Conservation (phyloP, 805 yeast species). For the Cyberlindnera mycetangii region DNA sequence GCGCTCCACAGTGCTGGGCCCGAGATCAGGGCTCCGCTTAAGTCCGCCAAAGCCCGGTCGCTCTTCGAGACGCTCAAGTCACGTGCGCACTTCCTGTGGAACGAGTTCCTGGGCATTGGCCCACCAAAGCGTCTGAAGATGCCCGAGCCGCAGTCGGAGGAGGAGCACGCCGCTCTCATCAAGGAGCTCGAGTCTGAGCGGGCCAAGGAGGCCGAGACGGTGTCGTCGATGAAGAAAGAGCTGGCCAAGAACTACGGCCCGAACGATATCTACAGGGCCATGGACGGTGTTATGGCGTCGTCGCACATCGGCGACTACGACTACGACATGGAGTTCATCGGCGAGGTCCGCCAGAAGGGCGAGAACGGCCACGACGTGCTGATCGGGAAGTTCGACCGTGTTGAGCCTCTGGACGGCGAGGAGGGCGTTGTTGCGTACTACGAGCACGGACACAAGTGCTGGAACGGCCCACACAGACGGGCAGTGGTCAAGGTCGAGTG, state of each 20-base stretch:
- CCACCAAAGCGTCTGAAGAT: conserved; percentile 12
- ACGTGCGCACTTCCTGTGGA: conserved; percentile 11
- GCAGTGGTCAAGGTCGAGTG: conserved; percentile 65
- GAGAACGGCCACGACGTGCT: conserved; percentile 41
- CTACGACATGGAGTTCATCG: conserved; percentile 60
- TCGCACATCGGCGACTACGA: conserved; percentile 64
- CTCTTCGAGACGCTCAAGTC: conserved; percentile 13
- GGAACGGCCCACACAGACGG: conserved; percentile 90
- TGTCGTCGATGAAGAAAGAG: conserved; percentile 8
- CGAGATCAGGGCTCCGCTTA: neutral
- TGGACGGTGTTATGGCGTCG: conserved; percentile 45
- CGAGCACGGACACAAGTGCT: conserved; percentile 72
- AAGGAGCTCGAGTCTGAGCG: conserved; percentile 10
- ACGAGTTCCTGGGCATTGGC: conserved; percentile 24
- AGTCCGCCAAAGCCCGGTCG: conserved; percentile 2
- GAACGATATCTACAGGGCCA: conserved; percentile 59
- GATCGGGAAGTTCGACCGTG: conserved; percentile 44
- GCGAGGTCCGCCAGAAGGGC: conserved; percentile 54
- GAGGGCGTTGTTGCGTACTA: conserved; percentile 40
- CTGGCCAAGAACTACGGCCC: conserved; percentile 48
- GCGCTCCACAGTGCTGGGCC: neutral
- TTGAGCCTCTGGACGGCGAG: conserved; percentile 29
- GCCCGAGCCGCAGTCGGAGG: conserved; percentile 18
- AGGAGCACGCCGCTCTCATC: conserved; percentile 11
- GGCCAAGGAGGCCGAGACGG: conserved; percentile 1